These are phyloP conservation scores for Tolypocladium capitatum DNA, from an alignment of 2,329 filamentous ascomycete genomes.

Conservation along the genomic window DNA sequence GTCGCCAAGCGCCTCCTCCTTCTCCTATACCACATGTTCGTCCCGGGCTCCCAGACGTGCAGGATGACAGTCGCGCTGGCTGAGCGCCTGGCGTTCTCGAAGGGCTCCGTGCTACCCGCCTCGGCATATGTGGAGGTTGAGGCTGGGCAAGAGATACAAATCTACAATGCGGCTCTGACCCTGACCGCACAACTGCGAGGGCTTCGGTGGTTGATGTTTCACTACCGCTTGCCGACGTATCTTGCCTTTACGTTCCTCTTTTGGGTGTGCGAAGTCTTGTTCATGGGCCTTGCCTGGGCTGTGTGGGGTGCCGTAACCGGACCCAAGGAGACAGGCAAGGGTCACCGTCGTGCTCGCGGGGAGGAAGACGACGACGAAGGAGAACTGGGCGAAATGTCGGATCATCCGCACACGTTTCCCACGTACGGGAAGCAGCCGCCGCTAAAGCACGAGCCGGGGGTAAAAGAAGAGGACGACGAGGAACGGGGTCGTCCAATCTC, in stretches of 20 bases:
- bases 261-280: conserved; percentile 62
- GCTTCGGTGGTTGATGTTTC: conserved; percentile 75
- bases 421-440: conserved; percentile 26
- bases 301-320: conserved; percentile 28
- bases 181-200: conserved; percentile 67
- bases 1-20: conserved; percentile 45
- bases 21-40: conserved; percentile 57
- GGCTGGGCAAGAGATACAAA: conserved; percentile 55
- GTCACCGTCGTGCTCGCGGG: conserved; percentile 3
- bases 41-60: conserved; percentile 49
- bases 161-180: conserved; percentile 56
- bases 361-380: conserved; percentile 13
- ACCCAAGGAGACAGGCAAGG: conserved; percentile 4
- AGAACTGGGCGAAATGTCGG: conserved; percentile 19
- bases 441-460: conserved; percentile 24
- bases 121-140: conserved; percentile 51
- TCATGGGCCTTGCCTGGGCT: conserved; percentile 53
- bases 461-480: conserved; percentile 22
- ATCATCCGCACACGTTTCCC: conserved; percentile 30
- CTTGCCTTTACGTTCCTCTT: conserved; percentile 56
- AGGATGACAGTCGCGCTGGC: conserved; percentile 56
- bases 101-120: conserved; percentile 25
- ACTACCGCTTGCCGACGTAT: conserved; percentile 60
- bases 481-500: conserved; percentile 14
- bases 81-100: conserved; percentile 54